Percentiles rank a stretch among this genome's conserved stretches.
phyloP scores from a whole-genome alignment of 148 eudicot genomes.

The Amaranthus hypochondriacus region DNA sequence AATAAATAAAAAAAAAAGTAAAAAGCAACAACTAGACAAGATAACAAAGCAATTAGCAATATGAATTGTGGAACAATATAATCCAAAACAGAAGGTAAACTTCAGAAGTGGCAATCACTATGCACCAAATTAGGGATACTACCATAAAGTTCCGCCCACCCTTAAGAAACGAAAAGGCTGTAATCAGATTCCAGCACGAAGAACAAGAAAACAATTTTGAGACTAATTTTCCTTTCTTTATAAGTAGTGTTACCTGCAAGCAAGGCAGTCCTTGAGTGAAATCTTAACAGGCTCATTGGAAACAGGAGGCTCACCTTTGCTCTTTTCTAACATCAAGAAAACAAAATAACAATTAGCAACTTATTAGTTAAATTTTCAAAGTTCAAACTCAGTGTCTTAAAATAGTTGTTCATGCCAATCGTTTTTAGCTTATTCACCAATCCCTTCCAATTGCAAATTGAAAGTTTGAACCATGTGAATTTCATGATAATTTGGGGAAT shows the following conservation, averaged over 20 bases:
- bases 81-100: not conserved
- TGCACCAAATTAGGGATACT: no score
- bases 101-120: no score
- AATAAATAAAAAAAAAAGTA: not conserved
- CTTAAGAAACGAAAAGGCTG: no score
- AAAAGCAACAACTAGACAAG: not conserved
- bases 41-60: not conserved
- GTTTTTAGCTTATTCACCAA: no score
- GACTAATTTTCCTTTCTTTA: not conserved
- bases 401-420: not conserved
- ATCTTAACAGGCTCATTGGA: slow-evolving; percentile 75
- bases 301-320: slow-evolving; percentile 36
- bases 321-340: slow-evolving; percentile 24
- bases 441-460: no score
- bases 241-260: slow-evolving; percentile 68
- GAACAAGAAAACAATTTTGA: no score
- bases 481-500: no score
- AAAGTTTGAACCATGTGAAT: no score
- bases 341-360: not conserved
- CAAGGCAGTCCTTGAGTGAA: slow-evolving; percentile 94
- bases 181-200: no score
- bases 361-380: slow-evolving; percentile 1
- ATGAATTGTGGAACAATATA: not conserved
- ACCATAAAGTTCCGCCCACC: no score
- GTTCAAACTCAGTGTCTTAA: not conserved